A percentile compares a stretch with the other conserved stretches of the same genome.
Conservation (phyloP, 2,329 filamentous ascomycete species). For the Phaeoacremonium minimum region DNA sequence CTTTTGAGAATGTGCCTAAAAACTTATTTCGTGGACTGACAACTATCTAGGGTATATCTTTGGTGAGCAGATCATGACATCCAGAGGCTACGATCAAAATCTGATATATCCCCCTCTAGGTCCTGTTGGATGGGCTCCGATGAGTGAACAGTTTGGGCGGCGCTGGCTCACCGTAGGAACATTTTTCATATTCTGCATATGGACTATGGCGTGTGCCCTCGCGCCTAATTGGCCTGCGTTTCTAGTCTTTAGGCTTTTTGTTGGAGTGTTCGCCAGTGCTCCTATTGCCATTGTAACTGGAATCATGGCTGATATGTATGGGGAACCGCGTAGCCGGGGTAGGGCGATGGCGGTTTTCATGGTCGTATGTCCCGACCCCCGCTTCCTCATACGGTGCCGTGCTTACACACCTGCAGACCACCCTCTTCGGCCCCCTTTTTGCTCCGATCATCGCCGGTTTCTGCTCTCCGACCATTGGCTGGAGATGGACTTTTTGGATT, state of each 20-base stretch:
- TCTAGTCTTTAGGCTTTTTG: constrained; percentile 50
- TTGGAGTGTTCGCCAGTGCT: constrained; percentile 49
- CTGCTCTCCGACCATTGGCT: constrained; percentile 52
- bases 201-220: constrained; percentile 52
- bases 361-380: constrained; percentile 37
- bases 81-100: constrained; percentile 1
- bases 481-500: constrained; percentile 70
- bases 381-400: neutral
- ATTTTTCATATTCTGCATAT: constrained; percentile 43
- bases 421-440: constrained; percentile 61
- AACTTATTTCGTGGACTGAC: constrained; percentile 1
- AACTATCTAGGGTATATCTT: constrained; percentile 47
- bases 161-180: constrained; percentile 38
- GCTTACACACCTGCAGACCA: constrained; percentile 35
- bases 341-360: constrained; percentile 61
- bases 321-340: constrained; percentile 49
- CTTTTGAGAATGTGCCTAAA: neutral
- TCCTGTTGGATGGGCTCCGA: constrained; percentile 58
- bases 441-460: constrained; percentile 64
- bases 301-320: constrained; percentile 64
- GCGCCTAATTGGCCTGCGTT: constrained; percentile 47
- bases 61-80: constrained; percentile 25
- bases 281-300: constrained; percentile 60
- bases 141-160: constrained; percentile 62
- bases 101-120: too few relatives aligned